Evolutionary conservation across 2,329 filamentous ascomycete genomes (phyloP).

Genomic region (Phialemoniopsis sp.): DNA sequence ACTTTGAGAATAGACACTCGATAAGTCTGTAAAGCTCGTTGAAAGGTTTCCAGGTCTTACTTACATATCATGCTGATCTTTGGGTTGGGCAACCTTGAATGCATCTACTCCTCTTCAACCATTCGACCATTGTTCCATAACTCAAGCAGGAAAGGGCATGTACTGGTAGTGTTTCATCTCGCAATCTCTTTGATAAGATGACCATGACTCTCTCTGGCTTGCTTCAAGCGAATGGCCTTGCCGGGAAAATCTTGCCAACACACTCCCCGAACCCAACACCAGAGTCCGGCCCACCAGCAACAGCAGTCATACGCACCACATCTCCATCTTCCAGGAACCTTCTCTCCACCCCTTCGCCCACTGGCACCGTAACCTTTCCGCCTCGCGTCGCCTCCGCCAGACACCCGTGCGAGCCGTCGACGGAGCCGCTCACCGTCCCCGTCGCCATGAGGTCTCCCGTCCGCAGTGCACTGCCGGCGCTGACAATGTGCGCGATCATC

Average conservation of each 20-base stretch:
- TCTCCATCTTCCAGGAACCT: conserved; percentile 34
- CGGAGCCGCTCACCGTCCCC: conserved; percentile 32
- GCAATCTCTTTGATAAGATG: too few species aligned
- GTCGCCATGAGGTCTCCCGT: conserved; percentile 36
- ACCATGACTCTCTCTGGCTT: too few species aligned
- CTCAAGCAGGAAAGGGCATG: too few species aligned
- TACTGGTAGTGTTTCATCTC: too few species aligned
- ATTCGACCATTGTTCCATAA: too few species aligned
- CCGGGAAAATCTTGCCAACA: conserved; percentile 12
- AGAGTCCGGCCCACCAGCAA: conserved; percentile 32
- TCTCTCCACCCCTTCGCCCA: conserved; percentile 23
- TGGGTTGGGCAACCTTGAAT: too few species aligned
- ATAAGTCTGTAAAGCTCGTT: too few species aligned
- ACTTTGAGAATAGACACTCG: too few species aligned
- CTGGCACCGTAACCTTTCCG: conserved; percentile 21
- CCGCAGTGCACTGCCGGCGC: conserved; percentile 15
- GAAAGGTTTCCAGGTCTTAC: too few species aligned
- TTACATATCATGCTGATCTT: too few species aligned
- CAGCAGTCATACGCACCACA: conserved; percentile 30
- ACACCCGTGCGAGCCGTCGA: conserved; percentile 28
- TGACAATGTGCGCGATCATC: conserved; percentile 2
- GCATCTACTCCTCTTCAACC: too few species aligned
- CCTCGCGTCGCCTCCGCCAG: conserved; percentile 33
- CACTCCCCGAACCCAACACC: conserved; percentile 36
- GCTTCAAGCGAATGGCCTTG: background rate